Evolutionary conservation across 2,329 filamentous ascomycete species (phyloP).

Genomic region (Aspergillus neoniger): DNA sequence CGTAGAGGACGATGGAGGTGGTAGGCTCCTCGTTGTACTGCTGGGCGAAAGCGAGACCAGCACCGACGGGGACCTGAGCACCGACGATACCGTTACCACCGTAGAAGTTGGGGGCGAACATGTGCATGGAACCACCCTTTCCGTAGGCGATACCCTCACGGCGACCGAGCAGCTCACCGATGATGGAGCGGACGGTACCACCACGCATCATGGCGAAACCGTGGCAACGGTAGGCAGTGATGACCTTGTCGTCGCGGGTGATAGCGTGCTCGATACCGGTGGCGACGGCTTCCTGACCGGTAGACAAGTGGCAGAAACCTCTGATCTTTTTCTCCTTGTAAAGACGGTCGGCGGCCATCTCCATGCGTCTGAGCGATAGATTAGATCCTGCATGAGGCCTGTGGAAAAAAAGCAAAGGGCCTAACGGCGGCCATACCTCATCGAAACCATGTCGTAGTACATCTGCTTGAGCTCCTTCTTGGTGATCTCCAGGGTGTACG

Average conservation of each 20-base stretch:
- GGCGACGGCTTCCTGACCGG: conserved; percentile 95
- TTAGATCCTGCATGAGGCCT: background rate
- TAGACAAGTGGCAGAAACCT: conserved; percentile 98
- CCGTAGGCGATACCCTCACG: conserved; percentile 97
- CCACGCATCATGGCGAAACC: conserved; percentile 97
- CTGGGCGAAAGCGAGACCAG: conserved; percentile 94
- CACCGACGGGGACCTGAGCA: conserved; percentile 95
- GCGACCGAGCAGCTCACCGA: conserved; percentile 91
- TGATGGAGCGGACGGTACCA: conserved; percentile 84
- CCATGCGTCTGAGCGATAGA: conserved; percentile 75
- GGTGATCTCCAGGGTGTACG: conserved; percentile 88
- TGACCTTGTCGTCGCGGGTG: conserved; percentile 86
- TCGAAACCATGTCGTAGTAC: conserved; percentile 96
- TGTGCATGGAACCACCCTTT: conserved; percentile 99
- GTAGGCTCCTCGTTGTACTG: conserved; percentile 88
- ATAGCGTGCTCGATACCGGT: conserved; percentile 97
- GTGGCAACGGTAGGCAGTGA: conserved; percentile 98
- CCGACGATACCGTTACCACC: conserved; percentile 99
- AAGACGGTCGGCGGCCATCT: conserved; percentile 97
- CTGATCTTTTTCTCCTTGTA: conserved; percentile 99
- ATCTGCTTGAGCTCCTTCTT: conserved; percentile 99
- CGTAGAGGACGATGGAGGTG: conserved; percentile 86
- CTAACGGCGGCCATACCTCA: conserved; percentile 66
- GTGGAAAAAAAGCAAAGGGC: background rate
- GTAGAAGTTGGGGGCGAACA: conserved; percentile 98